Evolutionary conservation across 129 eudicot genomes (phyloP).

Genomic region (Lonicera japonica): DNA sequence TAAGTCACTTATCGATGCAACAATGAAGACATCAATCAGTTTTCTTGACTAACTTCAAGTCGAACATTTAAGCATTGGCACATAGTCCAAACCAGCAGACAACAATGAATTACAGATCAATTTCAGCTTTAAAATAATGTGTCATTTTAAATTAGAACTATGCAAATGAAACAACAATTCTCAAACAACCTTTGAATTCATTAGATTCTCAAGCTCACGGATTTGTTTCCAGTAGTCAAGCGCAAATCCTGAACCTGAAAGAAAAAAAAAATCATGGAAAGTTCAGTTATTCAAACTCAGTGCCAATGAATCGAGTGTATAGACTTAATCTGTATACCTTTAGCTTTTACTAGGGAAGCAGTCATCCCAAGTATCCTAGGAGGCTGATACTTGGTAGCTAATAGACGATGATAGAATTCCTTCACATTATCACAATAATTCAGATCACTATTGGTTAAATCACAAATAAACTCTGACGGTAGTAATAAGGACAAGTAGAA

Average conservation of each 20-base stretch:
- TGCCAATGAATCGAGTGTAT: not conserved
- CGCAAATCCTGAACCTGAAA: slow-evolving; percentile 38
- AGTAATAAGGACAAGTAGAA: not conserved
- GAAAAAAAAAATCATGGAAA: slow-evolving; percentile 5
- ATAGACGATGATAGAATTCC: slow-evolving; percentile 69
- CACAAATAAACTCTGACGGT: not conserved
- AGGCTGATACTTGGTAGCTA: slow-evolving; percentile 24
- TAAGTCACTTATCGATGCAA: no score
- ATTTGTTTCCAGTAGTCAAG: slow-evolving; percentile 61
- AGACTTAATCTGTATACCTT: slow-evolving; percentile 36
- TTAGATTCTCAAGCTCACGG: slow-evolving; percentile 48
- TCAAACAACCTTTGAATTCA: slow-evolving; percentile 72
- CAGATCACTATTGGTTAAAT: not conserved
- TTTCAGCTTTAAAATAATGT: no score
- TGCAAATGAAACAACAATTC: not conserved
- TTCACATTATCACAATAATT: slow-evolving; percentile 14
- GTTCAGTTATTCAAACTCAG: not conserved
- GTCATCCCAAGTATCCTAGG: slow-evolving; percentile 97
- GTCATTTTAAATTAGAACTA: not conserved
- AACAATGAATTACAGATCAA: no score
- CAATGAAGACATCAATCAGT: no score
- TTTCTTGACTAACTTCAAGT: no score
- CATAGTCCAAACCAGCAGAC: no score
- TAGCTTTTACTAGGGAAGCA: slow-evolving; percentile 87
- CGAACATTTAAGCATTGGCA: no score